Evolutionary conservation across 352 stramenopile genomes (phyloP).

Genomic region (Globisporangium echinulatum): DNA sequence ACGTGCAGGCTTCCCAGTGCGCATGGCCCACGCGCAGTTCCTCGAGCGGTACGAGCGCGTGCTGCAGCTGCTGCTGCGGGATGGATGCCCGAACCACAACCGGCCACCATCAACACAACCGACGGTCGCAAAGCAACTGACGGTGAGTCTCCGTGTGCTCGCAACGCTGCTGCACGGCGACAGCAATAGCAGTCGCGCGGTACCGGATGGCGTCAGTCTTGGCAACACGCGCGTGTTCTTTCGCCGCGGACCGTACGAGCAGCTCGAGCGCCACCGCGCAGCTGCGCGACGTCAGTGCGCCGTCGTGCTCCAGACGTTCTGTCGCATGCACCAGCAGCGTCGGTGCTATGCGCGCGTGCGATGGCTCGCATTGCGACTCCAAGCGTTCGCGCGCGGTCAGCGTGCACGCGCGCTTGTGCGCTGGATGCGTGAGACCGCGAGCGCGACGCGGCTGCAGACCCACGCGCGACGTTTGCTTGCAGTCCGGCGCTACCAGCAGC

Average conservation of each 20-base stretch:
- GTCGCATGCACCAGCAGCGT: conserved; percentile 39
- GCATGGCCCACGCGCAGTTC: conserved; percentile 76
- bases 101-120: not conserved
- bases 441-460: conserved; percentile 36
- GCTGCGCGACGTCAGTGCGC: conserved; percentile 24
- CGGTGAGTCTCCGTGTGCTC: conserved; percentile 25
- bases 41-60: conserved; percentile 59
- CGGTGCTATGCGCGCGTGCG: conserved; percentile 29
- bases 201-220: conserved; percentile 54
- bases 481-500: conserved; percentile 29
- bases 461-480: conserved; percentile 34
- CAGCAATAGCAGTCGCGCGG: conserved; percentile 4
- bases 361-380: conserved; percentile 30
- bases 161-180: conserved; percentile 14
- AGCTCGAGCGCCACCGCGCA: conserved; percentile 73
- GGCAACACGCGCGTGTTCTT: conserved; percentile 94
- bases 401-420: conserved; percentile 26
- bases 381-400: conserved; percentile 33
- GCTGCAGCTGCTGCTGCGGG: conserved; percentile 9
- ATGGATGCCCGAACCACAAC: too few species aligned
- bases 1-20: conserved; percentile 77
- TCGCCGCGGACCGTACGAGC: conserved; percentile 90
- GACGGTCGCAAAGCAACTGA: conserved; percentile 13
- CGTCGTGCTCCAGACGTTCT: conserved; percentile 43
- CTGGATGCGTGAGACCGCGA: conserved; percentile 28